Percentiles rank a stretch among this genome's conserved stretches.
Conservation (phyloP, 305 asterid species). For the Ajuga reptans region DNA sequence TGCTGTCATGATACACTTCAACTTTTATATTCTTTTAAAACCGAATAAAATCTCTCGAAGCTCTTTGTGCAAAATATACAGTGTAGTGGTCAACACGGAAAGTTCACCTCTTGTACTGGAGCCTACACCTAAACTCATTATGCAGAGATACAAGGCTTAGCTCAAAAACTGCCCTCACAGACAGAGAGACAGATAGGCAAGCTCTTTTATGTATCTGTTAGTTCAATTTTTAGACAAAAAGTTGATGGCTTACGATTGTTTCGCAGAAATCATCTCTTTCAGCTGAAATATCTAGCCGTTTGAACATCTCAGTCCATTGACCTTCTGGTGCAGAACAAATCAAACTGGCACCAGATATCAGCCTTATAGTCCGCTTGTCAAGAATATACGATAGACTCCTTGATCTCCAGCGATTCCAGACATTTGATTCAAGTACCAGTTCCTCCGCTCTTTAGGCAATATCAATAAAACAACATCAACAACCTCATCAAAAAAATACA, state of each 20-base stretch:
- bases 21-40: neutral
- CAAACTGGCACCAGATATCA: slow-evolving; percentile 69
- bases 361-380: slow-evolving; percentile 63
- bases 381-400: slow-evolving; percentile 64
- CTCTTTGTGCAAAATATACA: neutral
- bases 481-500: neutral
- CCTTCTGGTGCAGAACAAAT: slow-evolving; percentile 51
- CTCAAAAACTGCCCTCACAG: too few relatives aligned
- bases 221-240: neutral
- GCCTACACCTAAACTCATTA: too few relatives aligned
- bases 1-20: neutral
- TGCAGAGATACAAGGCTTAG: too few relatives aligned
- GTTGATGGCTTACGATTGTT: slow-evolving; percentile 43
- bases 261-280: slow-evolving; percentile 34
- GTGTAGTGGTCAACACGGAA: neutral
- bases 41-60: neutral
- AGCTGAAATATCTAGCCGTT: slow-evolving; percentile 35
- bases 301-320: slow-evolving; percentile 58
- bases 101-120: neutral
- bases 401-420: slow-evolving; percentile 58
- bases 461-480: neutral
- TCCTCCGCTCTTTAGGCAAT: slow-evolving; percentile 44
- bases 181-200: too few relatives aligned
- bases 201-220: neutral
- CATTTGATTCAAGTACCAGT: slow-evolving; percentile 31